Base-by-base conservation (phyloP, 257 asterid species). In the Ocimum tenuiflorum region DNA sequence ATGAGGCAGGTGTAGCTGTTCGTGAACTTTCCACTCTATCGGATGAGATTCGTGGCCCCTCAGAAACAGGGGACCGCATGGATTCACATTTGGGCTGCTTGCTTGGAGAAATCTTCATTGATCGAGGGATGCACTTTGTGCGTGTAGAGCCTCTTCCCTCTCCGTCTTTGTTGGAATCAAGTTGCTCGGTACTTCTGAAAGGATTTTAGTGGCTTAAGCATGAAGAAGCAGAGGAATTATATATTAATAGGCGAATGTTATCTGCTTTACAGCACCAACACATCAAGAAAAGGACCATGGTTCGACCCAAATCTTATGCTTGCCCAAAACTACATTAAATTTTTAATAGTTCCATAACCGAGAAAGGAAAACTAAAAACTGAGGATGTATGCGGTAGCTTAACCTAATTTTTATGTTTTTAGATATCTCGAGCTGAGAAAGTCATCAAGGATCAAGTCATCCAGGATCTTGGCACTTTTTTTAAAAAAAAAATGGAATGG, bases 11-110 rank as follows among this genome's bases (percentile, higher is more conserved):
- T 50, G 87, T 75, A 4, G 83, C 72, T 19, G 70, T 79, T 43
- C 88, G 75, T n/a, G 96, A 88, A 69, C 85, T 82, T 49, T 75
- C 82, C 7, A 67, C 69, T 74, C 89, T 73, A 45, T 82, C 91
- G 4, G 96, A 86, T n/a, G 97, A 90, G 79, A 90, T 85, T 80
- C 97, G 73, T 11, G 96, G 95, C 46, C 91, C 97, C 42, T 88
- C 95, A 0, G 95, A 88, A 60, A 72, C 69, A 12, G 99, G 97
- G 68, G 99, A 94, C 69, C 95, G 85, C 96, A 83, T 82, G 23
- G 97, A 83, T 67, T 88, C 97, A 18, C 91, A 80, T 79, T 85
- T 88, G 42, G 97, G 85, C 63, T 94, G 97, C 85, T 80, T 88
- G 50, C 67, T 81, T 56, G 85, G 69, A 9, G 99, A 82, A n/a